Percentiles rank a stretch among this genome's conserved stretches.
Conservation (phyloP, 73 alveolate species). For the Effrenium voratum region DNA sequence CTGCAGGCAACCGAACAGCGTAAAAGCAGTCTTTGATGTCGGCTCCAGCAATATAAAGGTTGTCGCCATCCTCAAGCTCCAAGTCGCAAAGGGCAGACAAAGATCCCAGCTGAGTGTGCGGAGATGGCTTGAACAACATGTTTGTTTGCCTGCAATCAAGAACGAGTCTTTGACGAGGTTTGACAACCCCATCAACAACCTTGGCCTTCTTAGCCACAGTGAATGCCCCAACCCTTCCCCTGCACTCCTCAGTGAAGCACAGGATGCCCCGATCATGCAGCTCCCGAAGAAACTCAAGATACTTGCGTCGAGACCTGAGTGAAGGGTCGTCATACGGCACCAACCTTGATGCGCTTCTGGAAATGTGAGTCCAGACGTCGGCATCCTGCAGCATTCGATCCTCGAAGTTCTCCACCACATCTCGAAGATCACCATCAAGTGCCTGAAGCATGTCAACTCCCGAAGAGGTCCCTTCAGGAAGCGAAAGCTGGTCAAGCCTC, state of each 20-base stretch:
- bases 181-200: not conserved
- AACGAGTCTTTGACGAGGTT: not conserved
- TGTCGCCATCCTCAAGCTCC: not conserved
- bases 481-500: not conserved
- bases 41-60: not conserved
- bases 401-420: not conserved
- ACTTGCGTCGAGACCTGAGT: not conserved
- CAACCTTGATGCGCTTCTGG: not conserved
- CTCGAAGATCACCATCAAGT: not conserved
- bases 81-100: not conserved
- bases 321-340: not conserved
- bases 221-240: slow-evolving; percentile 30
- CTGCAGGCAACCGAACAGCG: not conserved
- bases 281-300: not conserved
- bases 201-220: not conserved
- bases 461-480: not conserved
- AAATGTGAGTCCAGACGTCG: not conserved
- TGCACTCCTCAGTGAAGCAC: too few relatives aligned
- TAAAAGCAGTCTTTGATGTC: not conserved
- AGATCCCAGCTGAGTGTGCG: not conserved
- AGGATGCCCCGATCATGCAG: not conserved
- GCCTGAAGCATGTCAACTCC: not conserved
- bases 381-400: slow-evolving; percentile 8
- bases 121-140: not conserved
- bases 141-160: slow-evolving; percentile 3